phyloP scores from a whole-genome alignment of 495 filamentous ascomycete genomes.

The Hypoxylon lienhwacheense region DNA sequence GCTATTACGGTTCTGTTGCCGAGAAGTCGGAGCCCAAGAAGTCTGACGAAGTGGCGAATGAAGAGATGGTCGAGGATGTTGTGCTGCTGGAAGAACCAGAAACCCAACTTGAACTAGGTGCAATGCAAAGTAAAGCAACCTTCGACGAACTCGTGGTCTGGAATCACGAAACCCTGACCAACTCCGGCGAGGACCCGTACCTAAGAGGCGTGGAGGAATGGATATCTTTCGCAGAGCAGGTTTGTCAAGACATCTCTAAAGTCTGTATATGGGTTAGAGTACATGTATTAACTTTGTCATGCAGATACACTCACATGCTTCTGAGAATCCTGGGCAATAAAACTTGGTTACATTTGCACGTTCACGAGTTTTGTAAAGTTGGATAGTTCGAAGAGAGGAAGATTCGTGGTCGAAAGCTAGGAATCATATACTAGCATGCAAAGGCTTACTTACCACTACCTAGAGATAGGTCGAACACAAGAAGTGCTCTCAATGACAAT shows the following conservation, averaged over 20 bases:
- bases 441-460: too few species aligned
- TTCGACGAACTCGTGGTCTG: constrained; percentile 83
- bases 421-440: too few species aligned
- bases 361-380: too few species aligned
- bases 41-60: constrained; percentile 29
- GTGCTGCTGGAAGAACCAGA: constrained; percentile 50
- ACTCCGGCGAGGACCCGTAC: constrained; percentile 57
- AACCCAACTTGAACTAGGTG: constrained; percentile 50
- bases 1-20: constrained; percentile 66
- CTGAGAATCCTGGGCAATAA: neutral
- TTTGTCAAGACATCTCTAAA: constrained; percentile 23
- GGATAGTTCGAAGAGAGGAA: too few species aligned
- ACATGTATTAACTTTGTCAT: neutral
- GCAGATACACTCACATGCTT: constrained; percentile 35
- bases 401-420: too few species aligned
- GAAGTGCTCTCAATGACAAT: too few species aligned
- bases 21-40: constrained; percentile 39
- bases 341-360: too few species aligned
- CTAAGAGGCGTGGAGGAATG: constrained; percentile 75
- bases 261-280: neutral
- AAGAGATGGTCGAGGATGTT: constrained; percentile 38
- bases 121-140: constrained; percentile 64
- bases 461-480: too few species aligned
- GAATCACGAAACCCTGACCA: constrained; percentile 67
- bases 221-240: constrained; percentile 70